Evolutionary conservation across 2,329 filamentous ascomycete species (phyloP).

Genomic region (Thielaviopsis euricoi): DNA sequence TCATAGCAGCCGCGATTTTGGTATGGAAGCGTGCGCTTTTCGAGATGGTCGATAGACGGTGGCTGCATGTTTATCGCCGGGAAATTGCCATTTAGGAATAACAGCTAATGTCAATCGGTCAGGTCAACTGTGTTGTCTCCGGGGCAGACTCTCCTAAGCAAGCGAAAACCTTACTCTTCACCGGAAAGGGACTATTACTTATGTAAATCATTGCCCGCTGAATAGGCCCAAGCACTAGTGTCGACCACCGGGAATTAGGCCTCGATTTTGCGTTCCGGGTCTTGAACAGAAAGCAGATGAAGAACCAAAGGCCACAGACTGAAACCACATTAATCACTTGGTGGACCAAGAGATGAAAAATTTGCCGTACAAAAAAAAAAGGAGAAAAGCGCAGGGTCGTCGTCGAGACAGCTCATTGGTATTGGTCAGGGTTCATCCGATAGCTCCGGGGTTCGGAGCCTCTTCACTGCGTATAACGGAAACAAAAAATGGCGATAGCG

Average conservation of each 20-base stretch:
- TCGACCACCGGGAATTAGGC: not conserved
- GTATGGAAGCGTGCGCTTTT: too few species aligned
- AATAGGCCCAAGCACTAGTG: not conserved
- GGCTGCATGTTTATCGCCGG: not conserved
- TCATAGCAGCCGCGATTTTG: too few species aligned
- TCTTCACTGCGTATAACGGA: not conserved
- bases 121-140: not conserved
- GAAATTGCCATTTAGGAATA: not conserved
- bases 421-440: not conserved
- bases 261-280: not conserved
- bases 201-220: not conserved
- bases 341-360: not conserved
- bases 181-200: not conserved
- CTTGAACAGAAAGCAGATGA: not conserved
- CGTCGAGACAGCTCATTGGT: not conserved
- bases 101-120: not conserved
- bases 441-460: not conserved
- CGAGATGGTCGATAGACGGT: not conserved
- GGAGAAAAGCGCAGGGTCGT: not conserved
- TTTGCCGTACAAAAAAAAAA: not conserved
- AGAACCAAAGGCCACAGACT: not conserved
- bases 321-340: not conserved
- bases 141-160: not conserved
- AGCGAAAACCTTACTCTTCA: not conserved
- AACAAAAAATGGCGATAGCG: too few species aligned